phyloP scores from a whole-genome alignment of 331 rosid genomes.

The Spiraea crenata region DNA sequence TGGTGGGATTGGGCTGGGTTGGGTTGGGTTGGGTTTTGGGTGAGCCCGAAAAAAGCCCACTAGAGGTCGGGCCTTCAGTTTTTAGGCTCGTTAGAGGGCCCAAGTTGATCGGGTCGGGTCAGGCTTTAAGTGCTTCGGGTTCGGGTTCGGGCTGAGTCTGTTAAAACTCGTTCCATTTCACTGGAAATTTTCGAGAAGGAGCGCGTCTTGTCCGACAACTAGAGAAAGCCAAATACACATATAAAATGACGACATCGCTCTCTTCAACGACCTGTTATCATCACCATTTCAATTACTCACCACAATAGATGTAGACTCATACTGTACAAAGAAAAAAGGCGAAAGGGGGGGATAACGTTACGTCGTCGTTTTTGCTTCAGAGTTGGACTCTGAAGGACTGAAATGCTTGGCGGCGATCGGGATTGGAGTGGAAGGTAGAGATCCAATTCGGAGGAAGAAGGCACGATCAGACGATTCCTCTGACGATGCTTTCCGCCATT shows the following conservation, averaged over 20 bases:
- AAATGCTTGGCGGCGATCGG: conserved; percentile 54
- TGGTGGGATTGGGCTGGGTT: no score
- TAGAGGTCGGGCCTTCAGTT: no score
- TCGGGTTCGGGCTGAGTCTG: no score
- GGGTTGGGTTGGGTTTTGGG: no score
- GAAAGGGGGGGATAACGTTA: conserved; percentile 21
- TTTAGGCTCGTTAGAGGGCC: no score
- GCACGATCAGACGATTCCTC: conserved; percentile 71
- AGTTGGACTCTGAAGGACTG: conserved; percentile 66
- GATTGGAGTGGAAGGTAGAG: conserved; percentile 52
- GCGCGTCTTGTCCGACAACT: no score
- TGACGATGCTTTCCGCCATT: conserved; percentile 98
- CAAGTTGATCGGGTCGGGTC: no score
- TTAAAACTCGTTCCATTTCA: no score
- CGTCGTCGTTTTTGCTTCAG: conserved; percentile 61
- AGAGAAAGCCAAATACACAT: no score
- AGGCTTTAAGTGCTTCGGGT: no score
- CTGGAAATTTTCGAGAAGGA: no score
- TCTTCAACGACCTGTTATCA: conserved; percentile 61
- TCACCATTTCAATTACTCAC: not conserved
- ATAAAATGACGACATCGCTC: conserved; percentile 80
- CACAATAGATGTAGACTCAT: not conserved
- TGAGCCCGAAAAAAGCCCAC: no score
- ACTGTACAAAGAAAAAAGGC: not conserved
- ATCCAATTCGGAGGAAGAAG: conserved; percentile 75